Conservation (phyloP, 139 green algal species). For the Microglena sp. region DNA sequence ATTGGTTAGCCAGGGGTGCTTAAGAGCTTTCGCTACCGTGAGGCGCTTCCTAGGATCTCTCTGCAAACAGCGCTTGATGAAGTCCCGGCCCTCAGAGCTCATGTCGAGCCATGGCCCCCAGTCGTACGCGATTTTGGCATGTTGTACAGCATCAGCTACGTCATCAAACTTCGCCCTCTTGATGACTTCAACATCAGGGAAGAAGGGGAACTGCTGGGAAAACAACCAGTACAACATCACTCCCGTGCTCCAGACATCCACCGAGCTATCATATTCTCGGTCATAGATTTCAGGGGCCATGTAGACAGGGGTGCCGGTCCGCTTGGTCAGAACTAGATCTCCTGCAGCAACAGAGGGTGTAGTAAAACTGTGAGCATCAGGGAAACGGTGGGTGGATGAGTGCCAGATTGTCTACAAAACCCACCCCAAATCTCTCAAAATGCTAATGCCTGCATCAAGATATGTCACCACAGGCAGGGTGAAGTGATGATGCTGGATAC, state of each 20-base stretch:
- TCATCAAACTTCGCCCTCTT: constrained; percentile 15
- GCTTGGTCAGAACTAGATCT: constrained; percentile 30
- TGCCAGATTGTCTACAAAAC: neutral
- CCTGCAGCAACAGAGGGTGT: neutral
- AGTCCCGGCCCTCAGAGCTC: constrained; percentile 22
- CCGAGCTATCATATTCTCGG: constrained; percentile 53
- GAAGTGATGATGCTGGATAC: too few relatives aligned
- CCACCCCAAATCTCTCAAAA: neutral
- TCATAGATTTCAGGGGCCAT: constrained; percentile 78
- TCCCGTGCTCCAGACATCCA: constrained; percentile 73
- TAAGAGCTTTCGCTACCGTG: constrained; percentile 27
- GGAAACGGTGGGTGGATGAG: neutral
- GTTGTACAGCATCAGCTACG: constrained; percentile 20
- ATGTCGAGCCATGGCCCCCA: constrained; percentile 36
- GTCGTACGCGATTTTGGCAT: constrained; percentile 14
- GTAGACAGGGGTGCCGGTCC: constrained; percentile 71
- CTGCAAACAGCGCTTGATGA: constrained; percentile 28
- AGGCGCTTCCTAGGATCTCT: constrained; percentile 23
- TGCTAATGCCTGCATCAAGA: too few relatives aligned
- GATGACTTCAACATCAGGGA: constrained; percentile 1
- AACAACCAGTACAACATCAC: constrained; percentile 63
- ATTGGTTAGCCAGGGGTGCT: constrained; percentile 25
- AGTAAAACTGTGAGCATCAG: neutral
- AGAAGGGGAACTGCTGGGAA: constrained; percentile 9
- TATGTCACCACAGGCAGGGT: too few relatives aligned